These are phyloP conservation scores for Ceratocystis diversiconidia DNA, from an alignment of 2,329 filamentous ascomycete species.

Conservation along the genomic window DNA sequence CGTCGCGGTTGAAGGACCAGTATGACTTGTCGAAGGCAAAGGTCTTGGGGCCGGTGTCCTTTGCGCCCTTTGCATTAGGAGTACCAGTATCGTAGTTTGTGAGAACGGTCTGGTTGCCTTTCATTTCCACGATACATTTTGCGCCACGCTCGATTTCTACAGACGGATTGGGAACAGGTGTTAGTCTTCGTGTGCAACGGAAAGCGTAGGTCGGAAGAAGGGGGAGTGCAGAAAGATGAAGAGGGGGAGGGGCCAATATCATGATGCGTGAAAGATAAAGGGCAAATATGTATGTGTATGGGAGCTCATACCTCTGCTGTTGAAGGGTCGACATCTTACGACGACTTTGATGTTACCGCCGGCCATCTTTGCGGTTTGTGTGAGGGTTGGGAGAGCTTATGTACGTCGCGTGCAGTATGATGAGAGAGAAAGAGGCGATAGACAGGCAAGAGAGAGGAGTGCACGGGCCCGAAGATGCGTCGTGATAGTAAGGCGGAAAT, in stretches of 20 bases:
- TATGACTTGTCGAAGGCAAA: conserved; percentile 97
- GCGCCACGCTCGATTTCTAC: conserved; percentile 77
- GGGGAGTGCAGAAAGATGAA: not conserved
- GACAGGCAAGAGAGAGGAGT: not conserved
- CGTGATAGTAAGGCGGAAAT: not conserved
- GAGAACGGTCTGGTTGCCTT: conserved; percentile 78
- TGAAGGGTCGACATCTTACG: conserved; percentile 91
- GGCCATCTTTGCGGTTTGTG: conserved; percentile 10
- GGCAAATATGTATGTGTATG: conserved; percentile 2
- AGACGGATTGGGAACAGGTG: too few relatives aligned
- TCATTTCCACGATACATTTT: conserved; percentile 97
- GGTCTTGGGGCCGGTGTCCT: conserved; percentile 60
- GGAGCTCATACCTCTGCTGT: conserved; percentile 59
- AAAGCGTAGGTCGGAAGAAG: too few relatives aligned
- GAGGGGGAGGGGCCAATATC: not conserved
- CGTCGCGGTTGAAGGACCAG: conserved; percentile 85
- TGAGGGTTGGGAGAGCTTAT: not conserved
- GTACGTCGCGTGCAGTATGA: too few relatives aligned
- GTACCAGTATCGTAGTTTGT: conserved; percentile 63
- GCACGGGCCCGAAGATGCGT: not conserved
- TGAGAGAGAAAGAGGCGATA: not conserved
- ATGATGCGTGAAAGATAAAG: not conserved
- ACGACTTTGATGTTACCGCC: conserved; percentile 99
- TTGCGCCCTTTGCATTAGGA: conserved; percentile 56
- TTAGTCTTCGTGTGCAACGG: not conserved